Evolutionary conservation across 305 asterid genomes (phyloP), one percentile per base, ranked within the genome.

Genomic region (Fraxinus xanthoxyloides): DNA sequence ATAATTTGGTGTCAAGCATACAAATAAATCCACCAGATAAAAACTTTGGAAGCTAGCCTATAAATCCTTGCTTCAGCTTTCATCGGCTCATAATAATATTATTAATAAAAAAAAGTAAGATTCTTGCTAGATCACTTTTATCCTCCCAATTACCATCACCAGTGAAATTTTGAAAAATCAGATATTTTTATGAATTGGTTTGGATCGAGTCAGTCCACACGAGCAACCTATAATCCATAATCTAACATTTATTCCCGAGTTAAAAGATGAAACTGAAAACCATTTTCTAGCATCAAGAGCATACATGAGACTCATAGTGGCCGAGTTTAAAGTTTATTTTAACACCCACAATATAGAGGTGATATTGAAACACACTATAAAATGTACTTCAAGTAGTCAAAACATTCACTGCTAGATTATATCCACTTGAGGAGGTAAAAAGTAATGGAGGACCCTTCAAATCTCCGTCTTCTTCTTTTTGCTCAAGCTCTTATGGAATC

Each of bases 11-110:
- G 77, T 81, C 84, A 23, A 36, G 79, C 80, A 72, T 77, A 35
- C 73, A 75, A 15, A 75, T 31, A 31, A 34, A 24, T 77, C 85
- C 83, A 38, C 46, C 77, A 59, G 82, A 82, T 34, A 85, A 82
- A 12, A 77, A 81, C 23, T 80, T 76, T 30, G 8, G 77, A 67
- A n/a, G 77, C 77, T 88, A 82, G 79, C 75, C 86, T 79, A 74
- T 78, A 78, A 79, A 63, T 59, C 63, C 78, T 76, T 32, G 72
- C 23, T 70, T 38, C 83, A 82, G 72, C 79, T 82, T 85, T 82
- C 59, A 59, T 78, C 70, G 43, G 38, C 73, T 76, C 63, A 70
- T 84, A 56, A 32, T 6, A 35, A 34, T 31, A 31, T 1, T 1
- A 32, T 56, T 81, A 54, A 17, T 30, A 59, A 43, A n/a, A n/a